Conservation (phyloP, 164 flowering plant species). For the Paratinospora sagittata region DNA sequence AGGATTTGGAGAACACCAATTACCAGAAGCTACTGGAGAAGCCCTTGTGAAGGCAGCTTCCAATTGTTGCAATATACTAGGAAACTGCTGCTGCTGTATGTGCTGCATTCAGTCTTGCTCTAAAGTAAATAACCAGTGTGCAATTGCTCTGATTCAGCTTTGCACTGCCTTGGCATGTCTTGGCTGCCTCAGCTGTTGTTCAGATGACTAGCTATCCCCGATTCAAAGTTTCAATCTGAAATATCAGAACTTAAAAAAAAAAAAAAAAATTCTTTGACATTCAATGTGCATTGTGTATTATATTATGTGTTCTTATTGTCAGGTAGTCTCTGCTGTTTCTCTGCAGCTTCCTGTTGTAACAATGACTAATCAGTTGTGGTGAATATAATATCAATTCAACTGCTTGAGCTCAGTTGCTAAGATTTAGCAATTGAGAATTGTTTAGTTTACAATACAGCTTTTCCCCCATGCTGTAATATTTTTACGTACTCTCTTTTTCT, state of each 20-base stretch:
- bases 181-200: slow-evolving; percentile 58
- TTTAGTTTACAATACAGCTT: too few species aligned
- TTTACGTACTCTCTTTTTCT: too few species aligned
- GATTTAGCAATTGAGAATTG: too few species aligned
- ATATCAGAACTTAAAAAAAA: background rate
- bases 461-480: too few species aligned
- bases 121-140: slow-evolving; percentile 52
- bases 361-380: background rate
- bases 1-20: slow-evolving; percentile 33
- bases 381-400: background rate
- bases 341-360: background rate
- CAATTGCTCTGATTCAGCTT: slow-evolving; percentile 41
- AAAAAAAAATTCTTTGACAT: background rate
- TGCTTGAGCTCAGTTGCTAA: too few species aligned
- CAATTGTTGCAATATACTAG: slow-evolving; percentile 49
- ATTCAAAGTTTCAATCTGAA: background rate
- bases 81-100: slow-evolving; percentile 53
- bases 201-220: background rate
- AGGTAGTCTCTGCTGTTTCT: too few species aligned
- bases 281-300: background rate
- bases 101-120: slow-evolving; percentile 58
- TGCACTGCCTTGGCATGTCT: slow-evolving; percentile 48
- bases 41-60: slow-evolving; percentile 51
- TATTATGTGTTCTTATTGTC: background rate
- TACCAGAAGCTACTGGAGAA: slow-evolving; percentile 48